Conservation (phyloP, 1,139 yeast species). For the Magnusiomyces clavatus region DNA sequence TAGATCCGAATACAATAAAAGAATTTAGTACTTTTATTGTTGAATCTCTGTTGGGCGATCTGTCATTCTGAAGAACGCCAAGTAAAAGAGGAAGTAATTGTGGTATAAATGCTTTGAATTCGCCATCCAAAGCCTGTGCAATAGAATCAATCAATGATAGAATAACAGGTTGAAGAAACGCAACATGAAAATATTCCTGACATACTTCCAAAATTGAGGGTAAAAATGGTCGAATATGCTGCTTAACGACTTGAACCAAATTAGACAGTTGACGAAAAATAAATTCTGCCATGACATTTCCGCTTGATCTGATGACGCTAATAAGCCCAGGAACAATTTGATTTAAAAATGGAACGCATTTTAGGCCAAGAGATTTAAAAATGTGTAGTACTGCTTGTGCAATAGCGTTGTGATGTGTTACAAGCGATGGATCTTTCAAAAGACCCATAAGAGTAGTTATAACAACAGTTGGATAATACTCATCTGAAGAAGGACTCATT, state of each 20-base stretch:
- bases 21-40: conserved; percentile 75
- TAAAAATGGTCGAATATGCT: conserved; percentile 79
- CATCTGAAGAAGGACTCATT: conserved; percentile 88
- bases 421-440: conserved; percentile 74
- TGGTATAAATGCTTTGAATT: conserved; percentile 78
- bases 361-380: conserved; percentile 77
- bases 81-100: conserved; percentile 68
- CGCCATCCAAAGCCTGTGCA: conserved; percentile 83
- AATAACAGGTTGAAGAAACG: conserved; percentile 69
- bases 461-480: conserved; percentile 93
- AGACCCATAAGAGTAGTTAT: conserved; percentile 77
- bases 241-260: conserved; percentile 73
- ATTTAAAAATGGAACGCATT: conserved; percentile 80
- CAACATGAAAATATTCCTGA: conserved; percentile 62
- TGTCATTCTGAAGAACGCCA: conserved; percentile 73
- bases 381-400: conserved; percentile 89
- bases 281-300: conserved; percentile 74
- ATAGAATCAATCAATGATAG: conserved; percentile 76
- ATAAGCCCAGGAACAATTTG: conserved; percentile 85
- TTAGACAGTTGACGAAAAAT: conserved; percentile 85
- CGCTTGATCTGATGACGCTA: conserved; percentile 77
- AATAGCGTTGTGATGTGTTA: conserved; percentile 81
- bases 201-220: conserved; percentile 70
- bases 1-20: conserved; percentile 81
- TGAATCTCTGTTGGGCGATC: conserved; percentile 49